Percentiles rank a stretch among this genome's conserved stretches.
Conservation (phyloP, 176 grass and related monocot genomes). For the Aechmea fasciata region DNA sequence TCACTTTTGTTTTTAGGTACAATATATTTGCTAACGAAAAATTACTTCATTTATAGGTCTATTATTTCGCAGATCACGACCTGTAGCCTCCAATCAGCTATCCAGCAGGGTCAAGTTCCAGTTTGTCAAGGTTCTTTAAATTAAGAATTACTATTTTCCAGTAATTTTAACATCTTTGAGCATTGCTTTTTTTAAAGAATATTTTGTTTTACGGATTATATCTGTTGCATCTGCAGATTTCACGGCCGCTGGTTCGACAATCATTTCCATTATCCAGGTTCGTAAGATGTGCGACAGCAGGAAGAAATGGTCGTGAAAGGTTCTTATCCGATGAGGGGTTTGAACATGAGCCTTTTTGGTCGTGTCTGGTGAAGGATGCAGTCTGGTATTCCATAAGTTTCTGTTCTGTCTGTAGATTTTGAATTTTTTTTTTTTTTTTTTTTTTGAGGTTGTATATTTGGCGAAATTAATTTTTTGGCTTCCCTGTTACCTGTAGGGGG, state of each 20-base stretch:
- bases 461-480: slow-evolving; percentile 16
- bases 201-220: background rate
- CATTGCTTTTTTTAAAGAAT: background rate
- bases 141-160: background rate
- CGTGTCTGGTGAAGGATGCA: slow-evolving; percentile 30
- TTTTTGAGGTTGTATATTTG: slow-evolving; percentile 17
- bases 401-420: slow-evolving; percentile 3
- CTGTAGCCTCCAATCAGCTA: background rate
- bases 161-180: background rate
- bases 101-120: slow-evolving; percentile 15
- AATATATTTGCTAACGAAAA: too few species aligned
- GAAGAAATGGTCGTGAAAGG: slow-evolving; percentile 10
- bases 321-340: slow-evolving; percentile 17
- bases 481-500: slow-evolving; percentile 34
- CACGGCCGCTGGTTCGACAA: background rate
- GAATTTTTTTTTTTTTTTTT: background rate
- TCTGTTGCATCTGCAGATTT: slow-evolving; percentile 9
- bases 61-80: slow-evolving; percentile 4
- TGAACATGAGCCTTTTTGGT: slow-evolving; percentile 31
- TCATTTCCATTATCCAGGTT: slow-evolving; percentile 8
- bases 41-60: too few species aligned
- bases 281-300: slow-evolving; percentile 22
- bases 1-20: too few species aligned
- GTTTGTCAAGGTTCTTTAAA: slow-evolving; percentile 18
- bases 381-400: slow-evolving; percentile 15